Conservation (phyloP, 306 rosid species). For the Cucurbita maxima region DNA sequence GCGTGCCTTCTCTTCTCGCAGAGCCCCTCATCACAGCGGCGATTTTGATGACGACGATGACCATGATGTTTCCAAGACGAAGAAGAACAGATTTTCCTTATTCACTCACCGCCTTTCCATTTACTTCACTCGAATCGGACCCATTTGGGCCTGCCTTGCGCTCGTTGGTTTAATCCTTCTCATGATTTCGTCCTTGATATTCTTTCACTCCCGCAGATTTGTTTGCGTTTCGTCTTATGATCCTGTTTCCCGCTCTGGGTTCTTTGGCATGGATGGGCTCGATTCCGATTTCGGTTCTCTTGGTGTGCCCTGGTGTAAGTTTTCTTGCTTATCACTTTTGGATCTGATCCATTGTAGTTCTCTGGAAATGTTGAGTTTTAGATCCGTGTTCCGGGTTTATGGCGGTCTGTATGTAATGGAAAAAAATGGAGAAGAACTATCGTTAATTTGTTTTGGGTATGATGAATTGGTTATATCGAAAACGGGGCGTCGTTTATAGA, state of each 20-base stretch:
- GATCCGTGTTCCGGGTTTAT: neutral
- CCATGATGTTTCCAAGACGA: slow-evolving; percentile 41
- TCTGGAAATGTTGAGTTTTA: neutral
- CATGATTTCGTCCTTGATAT: slow-evolving; percentile 21
- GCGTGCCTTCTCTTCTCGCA: slow-evolving; percentile 63
- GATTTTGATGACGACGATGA: slow-evolving; percentile 10
- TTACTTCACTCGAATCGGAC: slow-evolving; percentile 34
- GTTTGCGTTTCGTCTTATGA: slow-evolving; percentile 54
- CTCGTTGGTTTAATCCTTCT: slow-evolving; percentile 21
- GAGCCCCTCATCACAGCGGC: slow-evolving; percentile 27
- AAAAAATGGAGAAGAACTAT: neutral
- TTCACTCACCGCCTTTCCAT: slow-evolving; percentile 34
- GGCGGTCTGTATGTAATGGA: neutral
- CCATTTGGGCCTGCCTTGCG: slow-evolving; percentile 26
- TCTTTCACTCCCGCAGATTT: slow-evolving; percentile 50
- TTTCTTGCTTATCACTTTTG: neutral
- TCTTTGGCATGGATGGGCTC: slow-evolving; percentile 58
- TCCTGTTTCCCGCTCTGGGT: slow-evolving; percentile 46
- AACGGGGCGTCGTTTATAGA: neutral
- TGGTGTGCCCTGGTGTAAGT: slow-evolving; percentile 99
- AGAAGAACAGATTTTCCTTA: slow-evolving; percentile 32
- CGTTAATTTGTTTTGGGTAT: neutral
- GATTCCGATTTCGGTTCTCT: slow-evolving; percentile 87
- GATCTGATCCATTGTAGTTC: slow-evolving; percentile 7
- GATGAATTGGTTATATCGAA: neutral